Conservation (phyloP, 257 asterid species). For the Hygrophila difformis region DNA sequence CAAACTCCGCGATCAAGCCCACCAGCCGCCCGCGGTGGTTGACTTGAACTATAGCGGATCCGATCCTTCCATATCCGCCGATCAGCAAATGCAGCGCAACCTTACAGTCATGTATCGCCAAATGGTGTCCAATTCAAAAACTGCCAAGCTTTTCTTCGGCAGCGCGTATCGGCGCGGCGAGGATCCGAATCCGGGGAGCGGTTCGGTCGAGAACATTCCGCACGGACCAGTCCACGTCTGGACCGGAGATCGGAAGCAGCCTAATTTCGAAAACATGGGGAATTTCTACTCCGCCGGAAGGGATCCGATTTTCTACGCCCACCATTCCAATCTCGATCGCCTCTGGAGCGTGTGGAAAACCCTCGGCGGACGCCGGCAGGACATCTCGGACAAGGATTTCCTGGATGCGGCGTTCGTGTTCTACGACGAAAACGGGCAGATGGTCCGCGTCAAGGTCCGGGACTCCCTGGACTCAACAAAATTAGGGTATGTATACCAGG, state of each 20-base stretch:
- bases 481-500: slow-evolving; percentile 26
- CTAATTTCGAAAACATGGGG: slow-evolving; percentile 32
- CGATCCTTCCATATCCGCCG: not conserved
- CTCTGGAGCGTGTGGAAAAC: slow-evolving; percentile 29
- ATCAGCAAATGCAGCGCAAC: slow-evolving; percentile 1
- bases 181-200: slow-evolving; percentile 25
- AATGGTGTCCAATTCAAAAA: slow-evolving; percentile 16
- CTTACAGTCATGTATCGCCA: slow-evolving; percentile 25
- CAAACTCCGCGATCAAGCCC: slow-evolving; percentile 15
- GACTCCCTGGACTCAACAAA: slow-evolving; percentile 23
- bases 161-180: slow-evolving; percentile 8
- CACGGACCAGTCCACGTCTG: slow-evolving; percentile 28
- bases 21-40: slow-evolving; percentile 12
- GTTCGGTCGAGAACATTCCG: slow-evolving; percentile 26
- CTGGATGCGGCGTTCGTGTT: slow-evolving; percentile 25
- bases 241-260: slow-evolving; percentile 19
- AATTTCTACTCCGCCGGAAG: slow-evolving; percentile 29
- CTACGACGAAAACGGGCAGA: slow-evolving; percentile 36
- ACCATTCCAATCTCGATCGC: slow-evolving; percentile 36
- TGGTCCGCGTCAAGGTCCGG: slow-evolving; percentile 24
- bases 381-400: slow-evolving; percentile 20
- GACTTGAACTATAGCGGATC: not conserved
- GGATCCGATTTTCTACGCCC: slow-evolving; percentile 30
- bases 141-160: slow-evolving; percentile 2
- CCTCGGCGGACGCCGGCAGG: slow-evolving; percentile 16